phyloP scores from a whole-genome alignment of 108 stramenopile genomes.

The Parietichytrium sp. region DNA sequence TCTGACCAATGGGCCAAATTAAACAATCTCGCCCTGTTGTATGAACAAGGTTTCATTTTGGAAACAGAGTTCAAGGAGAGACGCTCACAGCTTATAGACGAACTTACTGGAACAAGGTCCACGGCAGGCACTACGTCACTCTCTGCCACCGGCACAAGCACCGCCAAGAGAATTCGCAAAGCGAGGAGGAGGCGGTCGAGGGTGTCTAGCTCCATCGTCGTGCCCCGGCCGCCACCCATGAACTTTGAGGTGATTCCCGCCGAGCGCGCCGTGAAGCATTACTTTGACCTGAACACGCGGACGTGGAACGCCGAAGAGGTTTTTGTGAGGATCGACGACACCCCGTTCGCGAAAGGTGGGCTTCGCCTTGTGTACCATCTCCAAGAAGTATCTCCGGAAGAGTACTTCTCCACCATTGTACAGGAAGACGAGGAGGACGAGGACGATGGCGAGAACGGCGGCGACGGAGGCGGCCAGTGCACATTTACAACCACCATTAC shows the following conservation, averaged over 20 bases:
- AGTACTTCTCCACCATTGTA: too few relatives aligned
- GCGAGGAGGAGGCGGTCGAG: constrained; percentile 6
- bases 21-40: background rate
- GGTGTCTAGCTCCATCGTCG: constrained; percentile 27
- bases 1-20: constrained; percentile 1
- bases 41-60: constrained; percentile 28
- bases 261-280: constrained; percentile 26
- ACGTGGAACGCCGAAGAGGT: background rate
- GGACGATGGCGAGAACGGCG: too few relatives aligned
- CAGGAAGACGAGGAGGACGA: too few relatives aligned
- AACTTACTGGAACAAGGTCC: constrained; percentile 26
- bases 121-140: too few relatives aligned
- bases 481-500: background rate
- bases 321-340: background rate
- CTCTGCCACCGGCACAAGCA: constrained; percentile 25
- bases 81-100: constrained; percentile 29
- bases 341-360: background rate
- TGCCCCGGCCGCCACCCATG: constrained; percentile 29
- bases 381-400: constrained; percentile 22
- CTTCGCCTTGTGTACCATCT: constrained; percentile 33
- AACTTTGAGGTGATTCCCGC: background rate
- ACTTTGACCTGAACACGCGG: background rate
- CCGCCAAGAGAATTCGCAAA: background rate
- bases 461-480: background rate
- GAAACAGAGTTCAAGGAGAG: constrained; percentile 3